Conservation (phyloP, 345 rosid species). For the Rhizophora mangle region DNA sequence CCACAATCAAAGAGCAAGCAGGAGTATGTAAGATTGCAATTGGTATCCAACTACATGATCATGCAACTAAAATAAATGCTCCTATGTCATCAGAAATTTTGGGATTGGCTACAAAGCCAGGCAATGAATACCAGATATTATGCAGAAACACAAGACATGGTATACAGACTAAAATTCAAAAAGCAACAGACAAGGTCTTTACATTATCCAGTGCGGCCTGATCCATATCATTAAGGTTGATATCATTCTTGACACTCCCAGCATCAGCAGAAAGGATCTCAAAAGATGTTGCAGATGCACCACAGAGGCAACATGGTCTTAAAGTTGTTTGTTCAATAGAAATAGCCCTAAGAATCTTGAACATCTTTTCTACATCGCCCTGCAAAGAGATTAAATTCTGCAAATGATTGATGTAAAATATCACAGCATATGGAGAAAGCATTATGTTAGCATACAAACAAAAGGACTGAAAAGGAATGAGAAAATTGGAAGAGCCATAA, state of each 20-base stretch:
- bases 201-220: constrained; percentile 51
- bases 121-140: too few relatives aligned
- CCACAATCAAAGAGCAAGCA: too few relatives aligned
- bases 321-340: constrained; percentile 37
- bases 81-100: too few relatives aligned
- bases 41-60: too few relatives aligned
- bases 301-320: constrained; percentile 47
- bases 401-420: not conserved
- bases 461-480: not conserved
- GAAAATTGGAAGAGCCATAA: not conserved
- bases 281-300: constrained; percentile 53
- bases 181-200: constrained; percentile 17
- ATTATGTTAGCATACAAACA: not conserved
- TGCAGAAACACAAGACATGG: too few relatives aligned
- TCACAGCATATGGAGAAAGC: not conserved
- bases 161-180: not conserved
- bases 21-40: too few relatives aligned
- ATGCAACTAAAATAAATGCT: too few relatives aligned
- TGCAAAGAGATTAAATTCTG: constrained; percentile 27
- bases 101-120: too few relatives aligned
- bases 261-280: constrained; percentile 46
- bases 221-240: constrained; percentile 36
- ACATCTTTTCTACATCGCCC: constrained; percentile 69
- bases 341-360: constrained; percentile 44
- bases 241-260: constrained; percentile 26